Conservation (phyloP, 1,284 basidiomycete genomes). For the Gomphus bonarii region DNA sequence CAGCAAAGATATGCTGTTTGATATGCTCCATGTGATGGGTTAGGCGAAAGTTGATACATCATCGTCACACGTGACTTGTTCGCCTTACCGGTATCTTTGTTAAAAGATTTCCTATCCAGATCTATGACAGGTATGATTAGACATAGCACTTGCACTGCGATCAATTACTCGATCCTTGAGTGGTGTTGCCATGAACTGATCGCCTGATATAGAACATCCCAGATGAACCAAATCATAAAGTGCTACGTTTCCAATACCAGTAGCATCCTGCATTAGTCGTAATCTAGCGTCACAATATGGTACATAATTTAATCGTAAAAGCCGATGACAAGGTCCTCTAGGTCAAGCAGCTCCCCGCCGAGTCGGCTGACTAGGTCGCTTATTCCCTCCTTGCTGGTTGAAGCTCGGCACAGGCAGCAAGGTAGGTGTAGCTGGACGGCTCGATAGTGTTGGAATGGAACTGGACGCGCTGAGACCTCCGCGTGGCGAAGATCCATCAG, state of each 20-base stretch:
- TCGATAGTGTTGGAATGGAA: constrained; percentile 55
- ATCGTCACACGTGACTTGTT: too few species aligned
- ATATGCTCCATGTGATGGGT: background rate
- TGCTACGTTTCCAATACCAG: background rate
- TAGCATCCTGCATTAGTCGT: background rate
- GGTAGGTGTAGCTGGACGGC: constrained; percentile 65
- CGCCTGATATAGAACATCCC: too few species aligned
- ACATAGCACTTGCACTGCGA: too few species aligned
- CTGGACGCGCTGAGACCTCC: constrained; percentile 34
- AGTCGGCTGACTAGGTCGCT: constrained; percentile 36
- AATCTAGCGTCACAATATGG: background rate
- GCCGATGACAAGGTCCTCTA: background rate
- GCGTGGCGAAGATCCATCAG: constrained; percentile 12
- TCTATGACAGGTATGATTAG: too few species aligned
- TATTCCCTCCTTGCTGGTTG: constrained; percentile 34
- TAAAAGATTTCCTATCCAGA: too few species aligned
- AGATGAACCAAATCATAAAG: background rate
- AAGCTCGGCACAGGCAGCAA: constrained; percentile 56
- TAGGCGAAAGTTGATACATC: too few species aligned
- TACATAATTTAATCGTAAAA: background rate
- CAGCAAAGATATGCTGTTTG: background rate
- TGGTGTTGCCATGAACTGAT: too few species aligned
- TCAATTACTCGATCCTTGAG: too few species aligned
- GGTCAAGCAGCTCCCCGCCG: background rate
- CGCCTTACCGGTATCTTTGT: too few species aligned